Conservation (phyloP, 2,329 filamentous ascomycete species). For the Ophidiomyces ophidiicola region DNA sequence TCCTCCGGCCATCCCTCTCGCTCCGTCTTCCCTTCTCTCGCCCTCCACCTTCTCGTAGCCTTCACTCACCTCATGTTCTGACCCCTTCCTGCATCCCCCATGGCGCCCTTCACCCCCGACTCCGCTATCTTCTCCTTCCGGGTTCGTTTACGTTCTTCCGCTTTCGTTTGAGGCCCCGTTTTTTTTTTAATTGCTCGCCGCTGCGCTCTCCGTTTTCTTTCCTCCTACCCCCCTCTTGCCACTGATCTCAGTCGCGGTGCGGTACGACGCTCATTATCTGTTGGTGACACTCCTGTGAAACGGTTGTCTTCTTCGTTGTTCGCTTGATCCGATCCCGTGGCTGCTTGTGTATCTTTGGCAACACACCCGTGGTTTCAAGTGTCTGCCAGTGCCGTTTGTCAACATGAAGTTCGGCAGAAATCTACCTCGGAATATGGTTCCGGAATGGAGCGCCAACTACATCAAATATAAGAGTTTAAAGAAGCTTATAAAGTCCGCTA, state of each 20-base stretch:
- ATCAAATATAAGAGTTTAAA: slow-evolving; percentile 54
- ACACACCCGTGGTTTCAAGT: too few species aligned
- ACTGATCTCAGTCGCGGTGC: too few species aligned
- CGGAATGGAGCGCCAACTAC: slow-evolving; percentile 40
- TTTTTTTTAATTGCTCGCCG: neutral
- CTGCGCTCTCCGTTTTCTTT: neutral
- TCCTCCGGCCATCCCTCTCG: neutral
- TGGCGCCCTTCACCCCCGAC: slow-evolving; percentile 4
- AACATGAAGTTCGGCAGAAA: slow-evolving; percentile 42
- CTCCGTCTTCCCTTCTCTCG: slow-evolving; percentile 9
- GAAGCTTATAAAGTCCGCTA: slow-evolving; percentile 76
- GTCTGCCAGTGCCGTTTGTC: too few species aligned
- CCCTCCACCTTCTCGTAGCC: neutral
- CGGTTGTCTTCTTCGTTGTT: neutral
- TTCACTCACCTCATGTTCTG: slow-evolving; percentile 4
- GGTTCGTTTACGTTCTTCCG: slow-evolving; percentile 9
- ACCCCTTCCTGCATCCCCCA: slow-evolving; percentile 2
- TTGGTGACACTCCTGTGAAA: neutral
- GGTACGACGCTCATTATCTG: too few species aligned
- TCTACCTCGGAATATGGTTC: slow-evolving; percentile 38
- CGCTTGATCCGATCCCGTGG: neutral
- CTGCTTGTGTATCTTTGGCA: too few species aligned
- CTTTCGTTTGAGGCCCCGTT: slow-evolving; percentile 8
- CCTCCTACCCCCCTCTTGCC: neutral
- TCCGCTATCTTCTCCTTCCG: slow-evolving; percentile 8